These are phyloP conservation scores for Paracorniculantispora psalliotae DNA, from an alignment of 2,329 filamentous ascomycete genomes.

Conservation along the genomic window DNA sequence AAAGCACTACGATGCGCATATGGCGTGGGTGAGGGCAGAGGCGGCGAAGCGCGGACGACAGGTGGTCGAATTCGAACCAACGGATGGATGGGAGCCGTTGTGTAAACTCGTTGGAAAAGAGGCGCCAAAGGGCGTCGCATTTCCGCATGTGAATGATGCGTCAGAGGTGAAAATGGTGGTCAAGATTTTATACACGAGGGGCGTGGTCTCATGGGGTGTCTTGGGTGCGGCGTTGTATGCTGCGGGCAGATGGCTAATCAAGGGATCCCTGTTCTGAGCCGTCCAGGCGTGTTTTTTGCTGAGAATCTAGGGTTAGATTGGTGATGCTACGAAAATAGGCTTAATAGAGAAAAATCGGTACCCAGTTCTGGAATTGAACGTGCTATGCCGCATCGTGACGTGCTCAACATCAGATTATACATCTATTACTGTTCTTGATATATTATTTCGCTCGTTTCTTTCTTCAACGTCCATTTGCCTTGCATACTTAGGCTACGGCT, in stretches of 20 bases:
- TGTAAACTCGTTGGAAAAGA: slow-evolving; percentile 35
- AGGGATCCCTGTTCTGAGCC: neutral
- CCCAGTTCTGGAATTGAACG: too few species aligned
- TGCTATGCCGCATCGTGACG: too few species aligned
- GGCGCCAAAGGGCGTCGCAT: slow-evolving; percentile 27
- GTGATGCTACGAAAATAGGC: too few species aligned
- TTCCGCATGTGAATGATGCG: slow-evolving; percentile 30
- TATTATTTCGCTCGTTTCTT: too few species aligned
- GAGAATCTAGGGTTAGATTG: too few species aligned
- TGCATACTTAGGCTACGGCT: too few species aligned
- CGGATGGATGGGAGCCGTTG: slow-evolving; percentile 40
- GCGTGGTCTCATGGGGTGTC: slow-evolving; percentile 15
- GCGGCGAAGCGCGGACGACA: slow-evolving; percentile 25
- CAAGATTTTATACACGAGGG: slow-evolving; percentile 14
- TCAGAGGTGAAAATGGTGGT: slow-evolving; percentile 16
- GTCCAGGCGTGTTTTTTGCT: too few species aligned
- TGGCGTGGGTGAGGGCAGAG: slow-evolving; percentile 23
- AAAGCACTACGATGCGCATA: slow-evolving; percentile 20
- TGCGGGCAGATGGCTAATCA: neutral
- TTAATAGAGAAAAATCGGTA: too few species aligned
- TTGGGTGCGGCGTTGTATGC: neutral
- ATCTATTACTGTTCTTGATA: too few species aligned
- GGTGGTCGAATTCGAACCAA: slow-evolving; percentile 23
- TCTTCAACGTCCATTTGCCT: too few species aligned
- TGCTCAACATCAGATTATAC: too few species aligned